Evolutionary conservation across 1,139 yeast genomes (phyloP), one percentile per base, ranked within the genome.

Genomic region (Sugiyamaella novakii): DNA sequence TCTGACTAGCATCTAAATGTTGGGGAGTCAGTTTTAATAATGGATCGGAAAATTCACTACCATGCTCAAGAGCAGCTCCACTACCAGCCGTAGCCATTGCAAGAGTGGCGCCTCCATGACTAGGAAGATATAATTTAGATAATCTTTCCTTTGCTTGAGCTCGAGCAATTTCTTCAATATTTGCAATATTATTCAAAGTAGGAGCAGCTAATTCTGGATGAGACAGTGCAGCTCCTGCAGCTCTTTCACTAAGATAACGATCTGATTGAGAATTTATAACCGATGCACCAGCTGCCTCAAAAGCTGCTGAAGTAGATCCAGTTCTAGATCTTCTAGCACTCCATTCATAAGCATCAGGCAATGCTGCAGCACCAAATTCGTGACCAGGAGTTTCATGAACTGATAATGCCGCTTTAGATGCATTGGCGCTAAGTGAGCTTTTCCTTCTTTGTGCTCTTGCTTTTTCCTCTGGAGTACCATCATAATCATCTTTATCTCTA

Each of bases 311-410:
- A 4, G 35, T 36, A n/a, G 41, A 35, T n/a, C 41, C 40, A 17
- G 31, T 18, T 25, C 46, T 33, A 2, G 36, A 22, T 25, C 44
- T 36, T 33, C 53, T 46, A 30, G 59, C 60, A 42, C 62, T 58
- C 69, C 69, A 68, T 21, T 59, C 60, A 57, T 68, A 68, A 22
- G 71, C 72, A 17, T 68, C 72, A 17, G 70, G 69, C 43, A 65
- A 51, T 31, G 63, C 61, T 39, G 52, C 54, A 21, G 66, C 68
- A 22, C 68, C 72, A 51, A 62, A 59, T 25, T 65, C 70, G 42
- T 61, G 61, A 33, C 69, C 72, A 12, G 67, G 54, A 17, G 60
- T 56, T n/a, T 54, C 57, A 43, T 59, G 57, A 8, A 67, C 68
- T 10, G 67, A 66, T 28, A 59, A 49, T 10, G 69, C 67, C 15